Conservation (phyloP, 306 rosid species). For the Castanea mollissima region DNA sequence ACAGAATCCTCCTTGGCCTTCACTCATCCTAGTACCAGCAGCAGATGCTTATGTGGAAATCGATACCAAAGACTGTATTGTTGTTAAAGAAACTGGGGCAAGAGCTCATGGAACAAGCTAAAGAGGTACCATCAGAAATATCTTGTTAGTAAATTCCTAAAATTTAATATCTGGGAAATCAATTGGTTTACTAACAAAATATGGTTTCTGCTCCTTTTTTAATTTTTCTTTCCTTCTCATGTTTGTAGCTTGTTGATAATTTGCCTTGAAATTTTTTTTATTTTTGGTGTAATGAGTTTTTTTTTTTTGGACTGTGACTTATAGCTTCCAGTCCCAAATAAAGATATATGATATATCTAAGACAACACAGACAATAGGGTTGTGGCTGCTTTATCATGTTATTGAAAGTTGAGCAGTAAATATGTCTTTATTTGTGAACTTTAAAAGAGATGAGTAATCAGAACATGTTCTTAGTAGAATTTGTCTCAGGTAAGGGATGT, state of each 20-base stretch:
- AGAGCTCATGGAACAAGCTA: constrained; percentile 96
- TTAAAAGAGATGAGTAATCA: background rate
- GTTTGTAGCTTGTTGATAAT: background rate
- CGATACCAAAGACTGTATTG: constrained; percentile 86
- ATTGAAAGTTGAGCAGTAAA: background rate
- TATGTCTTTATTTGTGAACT: background rate
- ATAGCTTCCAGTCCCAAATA: background rate
- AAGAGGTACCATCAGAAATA: constrained; percentile 55
- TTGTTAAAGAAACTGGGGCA: constrained; percentile 87
- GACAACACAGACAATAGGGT: background rate
- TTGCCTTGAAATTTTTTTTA: background rate
- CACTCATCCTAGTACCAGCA: constrained; percentile 99
- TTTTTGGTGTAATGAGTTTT: background rate
- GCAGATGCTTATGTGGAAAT: constrained; percentile 99
- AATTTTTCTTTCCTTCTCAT: background rate
- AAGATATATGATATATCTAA: too few relatives aligned
- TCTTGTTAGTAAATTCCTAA: background rate
- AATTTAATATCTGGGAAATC: background rate
- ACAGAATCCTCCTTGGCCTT: constrained; percentile 94
- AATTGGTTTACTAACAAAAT: background rate
- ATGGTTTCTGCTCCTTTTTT: background rate
- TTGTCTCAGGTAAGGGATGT: background rate
- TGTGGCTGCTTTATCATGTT: background rate
- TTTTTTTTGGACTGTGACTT: background rate
- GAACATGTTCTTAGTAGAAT: background rate